A percentile compares a stretch with the other conserved stretches of the same genome.
Conservation (phyloP, 768 basidiomycete species). For the Phanerodontia chrysosporium region DNA sequence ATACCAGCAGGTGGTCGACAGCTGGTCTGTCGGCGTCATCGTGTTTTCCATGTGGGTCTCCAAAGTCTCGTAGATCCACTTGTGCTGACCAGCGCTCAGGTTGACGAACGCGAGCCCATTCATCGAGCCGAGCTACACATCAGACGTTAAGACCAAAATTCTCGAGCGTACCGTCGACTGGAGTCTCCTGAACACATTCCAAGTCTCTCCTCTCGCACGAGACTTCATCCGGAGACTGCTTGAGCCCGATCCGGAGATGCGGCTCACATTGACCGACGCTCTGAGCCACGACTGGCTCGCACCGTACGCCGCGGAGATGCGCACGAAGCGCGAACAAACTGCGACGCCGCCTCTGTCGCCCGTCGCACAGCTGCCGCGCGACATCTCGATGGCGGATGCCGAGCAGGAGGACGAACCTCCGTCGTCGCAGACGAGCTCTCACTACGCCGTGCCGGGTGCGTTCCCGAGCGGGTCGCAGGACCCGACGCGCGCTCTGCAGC, state of each 20-base stretch:
- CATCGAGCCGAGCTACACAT: slow-evolving; percentile 62
- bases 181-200: slow-evolving; percentile 16
- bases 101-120: slow-evolving; percentile 77
- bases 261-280: slow-evolving; percentile 72
- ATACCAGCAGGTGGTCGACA: slow-evolving; percentile 88
- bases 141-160: slow-evolving; percentile 61
- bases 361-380: neutral
- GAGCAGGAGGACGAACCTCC: neutral
- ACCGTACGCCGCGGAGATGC: neutral
- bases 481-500: slow-evolving; percentile 34
- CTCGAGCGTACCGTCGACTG: slow-evolving; percentile 59
- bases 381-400: slow-evolving; percentile 2
- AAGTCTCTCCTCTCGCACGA: neutral
- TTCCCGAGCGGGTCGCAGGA: slow-evolving; percentile 16
- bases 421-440: neutral
- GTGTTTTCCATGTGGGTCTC: slow-evolving; percentile 78
- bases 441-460: slow-evolving; percentile 14
- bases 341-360: slow-evolving; percentile 5
- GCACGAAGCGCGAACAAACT: neutral
- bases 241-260: slow-evolving; percentile 51
- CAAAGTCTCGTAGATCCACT: neutral
- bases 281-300: slow-evolving; percentile 75
- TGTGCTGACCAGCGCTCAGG: slow-evolving; percentile 36
- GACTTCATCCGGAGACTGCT: slow-evolving; percentile 65
- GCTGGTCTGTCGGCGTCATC: slow-evolving; percentile 95